Evolutionary conservation across 1,139 yeast genomes (phyloP), one percentile per base, ranked within the genome.

Genomic region (Suhomyces yuchorum): DNA sequence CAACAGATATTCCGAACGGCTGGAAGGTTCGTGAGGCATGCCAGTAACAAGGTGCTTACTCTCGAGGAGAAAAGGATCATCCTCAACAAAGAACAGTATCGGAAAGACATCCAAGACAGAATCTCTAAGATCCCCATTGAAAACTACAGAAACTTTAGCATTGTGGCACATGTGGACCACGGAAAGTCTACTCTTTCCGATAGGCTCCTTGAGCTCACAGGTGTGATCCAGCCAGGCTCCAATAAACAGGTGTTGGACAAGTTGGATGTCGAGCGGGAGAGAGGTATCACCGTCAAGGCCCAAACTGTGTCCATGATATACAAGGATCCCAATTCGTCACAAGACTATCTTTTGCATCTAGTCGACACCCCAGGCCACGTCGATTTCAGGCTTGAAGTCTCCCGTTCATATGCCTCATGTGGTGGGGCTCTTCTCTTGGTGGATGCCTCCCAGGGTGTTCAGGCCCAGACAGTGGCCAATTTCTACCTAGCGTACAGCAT

Each of bases 311-410:
- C 97, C 0, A 93, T 93, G 98, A 77, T 93, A 48, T 90, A 91
- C 63, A 76, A 77, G 20, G 82, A 89, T 60, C 81, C 85, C 8
- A 78, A 79, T 4, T 60, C 70, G 0, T 54, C 60, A 3, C 69
- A 81, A 56, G 97, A 92, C 56, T 93, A 89, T 60, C 67, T 93
- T 48, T 70, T 93, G 44, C 97, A 93, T 68, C 75, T 93, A 48
- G 96, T 93, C 49, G 99, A 93, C 68, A 93, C 99, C 0, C 99
- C 99, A 0, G 99, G 99, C 0, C 99, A 93, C 65, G 99, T 93
- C 26, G 99, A 93, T 65, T 93, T 93, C 65, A 72, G 97, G 47
- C 89, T 96, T 8, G 99, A 93, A 60, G 99, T 93, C 0, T 84
- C 96, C 1, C 70, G 98, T 55, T 87, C 96, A 9, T 91, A 92